Evolutionary conservation across 768 basidiomycete genomes (phyloP).

Genomic region (Polyporus arcularius): DNA sequence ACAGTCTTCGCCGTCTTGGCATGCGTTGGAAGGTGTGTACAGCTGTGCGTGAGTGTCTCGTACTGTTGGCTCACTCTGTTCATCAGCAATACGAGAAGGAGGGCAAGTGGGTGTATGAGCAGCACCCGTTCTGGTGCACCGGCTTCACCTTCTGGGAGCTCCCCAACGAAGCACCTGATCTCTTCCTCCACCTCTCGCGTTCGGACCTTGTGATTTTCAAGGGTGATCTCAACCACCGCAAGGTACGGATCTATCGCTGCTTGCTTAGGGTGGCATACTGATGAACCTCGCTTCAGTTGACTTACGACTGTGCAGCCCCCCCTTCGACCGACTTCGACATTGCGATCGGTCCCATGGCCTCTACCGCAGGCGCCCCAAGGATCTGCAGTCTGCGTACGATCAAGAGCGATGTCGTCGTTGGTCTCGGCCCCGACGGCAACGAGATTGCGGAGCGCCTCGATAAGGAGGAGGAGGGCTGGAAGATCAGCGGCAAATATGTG

Average conservation of each 20-base stretch:
- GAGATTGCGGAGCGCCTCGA: conserved; percentile 77
- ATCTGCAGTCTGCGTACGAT: conserved; percentile 87
- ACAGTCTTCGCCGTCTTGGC: conserved; percentile 79
- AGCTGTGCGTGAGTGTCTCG: background rate
- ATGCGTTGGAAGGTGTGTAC: conserved; percentile 80
- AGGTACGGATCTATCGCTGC: conserved; percentile 31
- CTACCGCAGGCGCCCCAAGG: conserved; percentile 82
- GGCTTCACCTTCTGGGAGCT: conserved; percentile 94
- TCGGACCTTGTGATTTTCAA: conserved; percentile 95
- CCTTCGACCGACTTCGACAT: conserved; percentile 85
- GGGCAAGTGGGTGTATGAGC: conserved; percentile 93
- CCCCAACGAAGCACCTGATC: conserved; percentile 80
- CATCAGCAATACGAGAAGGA: conserved; percentile 85
- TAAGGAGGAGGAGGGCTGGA: conserved; percentile 89
- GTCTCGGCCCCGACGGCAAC: conserved; percentile 70
- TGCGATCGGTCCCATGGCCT: conserved; percentile 93
- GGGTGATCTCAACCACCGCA: conserved; percentile 92
- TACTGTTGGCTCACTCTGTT: conserved; percentile 1
- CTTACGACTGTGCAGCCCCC: conserved; percentile 85
- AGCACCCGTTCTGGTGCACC: conserved; percentile 95
- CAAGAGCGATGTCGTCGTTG: conserved; percentile 95
- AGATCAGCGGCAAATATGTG: conserved; percentile 96
- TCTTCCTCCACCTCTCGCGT: conserved; percentile 88
- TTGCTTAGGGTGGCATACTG: background rate
- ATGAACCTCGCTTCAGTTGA: conserved; percentile 39